Base-by-base conservation (phyloP, 108 stramenopile genomes). In the Nitzschia putrida region DNA sequence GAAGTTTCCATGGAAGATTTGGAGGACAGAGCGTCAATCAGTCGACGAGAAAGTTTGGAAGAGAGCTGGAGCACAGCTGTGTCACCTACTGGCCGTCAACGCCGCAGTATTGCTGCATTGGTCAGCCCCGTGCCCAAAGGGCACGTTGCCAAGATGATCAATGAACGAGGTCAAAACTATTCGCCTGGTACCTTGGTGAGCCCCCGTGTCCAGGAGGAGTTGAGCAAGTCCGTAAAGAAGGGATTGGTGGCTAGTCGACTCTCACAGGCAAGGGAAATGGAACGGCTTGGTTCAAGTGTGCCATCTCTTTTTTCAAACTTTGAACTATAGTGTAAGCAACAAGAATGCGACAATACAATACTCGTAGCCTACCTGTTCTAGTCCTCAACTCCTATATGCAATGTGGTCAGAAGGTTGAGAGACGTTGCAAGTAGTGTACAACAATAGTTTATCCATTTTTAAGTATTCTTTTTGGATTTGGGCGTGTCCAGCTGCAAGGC, bases 281-380 rank as follows among this genome's bases (percentile, higher is more conserved):
- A 52, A 53, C 21, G 45, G 45, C 43, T 45, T 18, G 37, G 37
- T 22, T 22, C 23, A 25, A 66, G 51, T 45, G 51, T 66, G 7
- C 65, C 65, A 39, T 66, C 65, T 23, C 29, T 66, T 49, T 66
- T 66, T 53, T 29, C 65, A 29, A 10, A 12, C n/a, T 66, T 66
- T 13, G 22, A 63, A 10, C 10, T 63, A n/a, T 63, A 63, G 39
- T n/a, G 16, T 13, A 55, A 55, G 3, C 29, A 34, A 3, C 29
- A 34, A 34, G 4, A 34, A 3, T 34, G 29, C 29, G n/a, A n/a
- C n/a, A n/a, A n/a, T n/a, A n/a, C n/a, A n/a, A n/a, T n/a, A n/a
- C n/a, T n/a, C n/a, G n/a, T n/a, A n/a, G n/a, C n/a, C n/a, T n/a
- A n/a, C n/a, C n/a, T n/a, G n/a, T n/a, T n/a, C n/a, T n/a, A n/a